Conservation (phyloP, 2,329 filamentous ascomycete genomes). For the Aspergillus versicolor region DNA sequence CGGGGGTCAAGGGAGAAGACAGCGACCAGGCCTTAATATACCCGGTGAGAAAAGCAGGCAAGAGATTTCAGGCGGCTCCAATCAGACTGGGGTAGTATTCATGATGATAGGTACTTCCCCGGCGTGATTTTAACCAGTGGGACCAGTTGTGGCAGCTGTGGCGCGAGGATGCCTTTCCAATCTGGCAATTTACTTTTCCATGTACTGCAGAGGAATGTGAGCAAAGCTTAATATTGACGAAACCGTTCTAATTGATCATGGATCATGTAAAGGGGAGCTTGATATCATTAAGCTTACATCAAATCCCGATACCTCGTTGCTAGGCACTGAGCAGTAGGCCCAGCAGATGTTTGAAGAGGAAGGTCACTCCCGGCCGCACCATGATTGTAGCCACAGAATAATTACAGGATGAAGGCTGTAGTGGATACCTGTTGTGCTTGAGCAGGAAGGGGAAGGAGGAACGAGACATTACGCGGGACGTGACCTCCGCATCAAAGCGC, state of each 20-base stretch:
- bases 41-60: neutral
- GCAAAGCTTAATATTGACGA: neutral
- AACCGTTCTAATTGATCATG: neutral
- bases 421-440: constrained; percentile 1
- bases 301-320: neutral
- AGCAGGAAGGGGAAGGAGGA: neutral
- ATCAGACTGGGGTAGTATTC: constrained; percentile 2
- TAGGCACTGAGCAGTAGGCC: neutral
- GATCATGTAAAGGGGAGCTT: neutral
- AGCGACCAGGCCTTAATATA: neutral
- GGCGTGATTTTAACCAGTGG: constrained; percentile 4
- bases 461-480: neutral
- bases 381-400: neutral
- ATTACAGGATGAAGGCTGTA: neutral
- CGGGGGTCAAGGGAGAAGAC: neutral
- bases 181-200: neutral
- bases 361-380: neutral
- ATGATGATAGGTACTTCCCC: neutral
- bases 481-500: neutral
- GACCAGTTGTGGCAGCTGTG: neutral
- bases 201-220: neutral
- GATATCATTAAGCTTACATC: too few relatives aligned
- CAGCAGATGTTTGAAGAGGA: neutral
- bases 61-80: constrained; percentile 1
- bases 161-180: neutral